Conservation (phyloP, 371 early-diverging fungal species). For the Rhizomucor miehei region DNA sequence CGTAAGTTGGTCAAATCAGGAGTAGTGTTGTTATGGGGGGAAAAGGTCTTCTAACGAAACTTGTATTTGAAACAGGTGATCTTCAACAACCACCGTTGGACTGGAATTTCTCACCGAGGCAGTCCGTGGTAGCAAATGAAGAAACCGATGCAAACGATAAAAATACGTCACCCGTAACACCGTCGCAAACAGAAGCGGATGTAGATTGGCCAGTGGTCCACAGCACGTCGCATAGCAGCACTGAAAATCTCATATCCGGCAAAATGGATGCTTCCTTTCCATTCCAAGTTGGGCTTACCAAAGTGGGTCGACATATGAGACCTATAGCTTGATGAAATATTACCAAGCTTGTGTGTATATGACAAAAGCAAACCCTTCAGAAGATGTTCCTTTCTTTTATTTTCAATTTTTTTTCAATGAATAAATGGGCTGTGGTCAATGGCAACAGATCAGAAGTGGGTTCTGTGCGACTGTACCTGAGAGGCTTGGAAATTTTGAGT, state of each 20-base stretch:
- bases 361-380: too few relatives aligned
- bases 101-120: constrained; percentile 12
- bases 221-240: background rate
- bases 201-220: background rate
- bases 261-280: constrained; percentile 1
- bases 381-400: too few relatives aligned
- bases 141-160: constrained; percentile 2
- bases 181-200: constrained; percentile 3
- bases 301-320: constrained; percentile 14
- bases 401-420: too few relatives aligned
- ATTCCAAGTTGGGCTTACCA: constrained; percentile 11
- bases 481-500: too few relatives aligned
- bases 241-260: background rate
- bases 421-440: too few relatives aligned
- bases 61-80: too few relatives aligned
- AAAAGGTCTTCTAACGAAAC: too few relatives aligned
- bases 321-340: constrained; percentile 3
- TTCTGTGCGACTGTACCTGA: too few relatives aligned
- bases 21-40: too few relatives aligned
- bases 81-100: background rate
- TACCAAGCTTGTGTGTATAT: too few relatives aligned
- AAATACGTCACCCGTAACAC: constrained; percentile 1
- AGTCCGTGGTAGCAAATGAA: background rate
- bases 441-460: too few relatives aligned
- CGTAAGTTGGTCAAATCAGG: too few relatives aligned